A percentile compares a stretch with the other conserved stretches of the same genome.
phyloP scores from a whole-genome alignment of 2,329 filamentous ascomycete genomes.

The Capronia americana region DNA sequence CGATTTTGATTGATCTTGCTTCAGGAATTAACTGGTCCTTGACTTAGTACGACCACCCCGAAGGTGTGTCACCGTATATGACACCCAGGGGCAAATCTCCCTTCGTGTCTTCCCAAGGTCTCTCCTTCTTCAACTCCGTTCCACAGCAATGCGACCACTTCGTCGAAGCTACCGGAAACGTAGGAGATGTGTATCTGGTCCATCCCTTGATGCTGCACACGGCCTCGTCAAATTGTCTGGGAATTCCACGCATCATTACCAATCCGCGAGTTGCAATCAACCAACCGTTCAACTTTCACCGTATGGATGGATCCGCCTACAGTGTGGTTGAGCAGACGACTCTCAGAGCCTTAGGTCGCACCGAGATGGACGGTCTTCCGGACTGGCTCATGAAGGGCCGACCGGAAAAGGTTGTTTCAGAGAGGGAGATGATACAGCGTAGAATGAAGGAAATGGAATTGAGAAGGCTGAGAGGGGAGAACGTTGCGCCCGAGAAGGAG shows the following conservation, averaged over 20 bases:
- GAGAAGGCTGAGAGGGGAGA: background rate
- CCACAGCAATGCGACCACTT: background rate
- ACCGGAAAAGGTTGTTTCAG: background rate
- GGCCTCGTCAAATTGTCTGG: slow-evolving; percentile 56
- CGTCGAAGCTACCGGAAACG: background rate
- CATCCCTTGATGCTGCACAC: slow-evolving; percentile 64
- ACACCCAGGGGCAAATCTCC: slow-evolving; percentile 36
- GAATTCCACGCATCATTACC: slow-evolving; percentile 60
- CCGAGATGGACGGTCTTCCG: background rate
- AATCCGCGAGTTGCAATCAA: slow-evolving; percentile 61
- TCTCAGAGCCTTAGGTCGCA: background rate
- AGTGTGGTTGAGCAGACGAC: background rate
- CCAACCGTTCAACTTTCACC: slow-evolving; percentile 36
- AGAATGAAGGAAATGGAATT: background rate
- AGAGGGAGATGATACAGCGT: background rate
- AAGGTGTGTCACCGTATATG: slow-evolving; percentile 70
- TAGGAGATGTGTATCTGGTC: slow-evolving; percentile 48
- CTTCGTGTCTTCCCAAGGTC: too few species aligned
- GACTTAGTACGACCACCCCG: slow-evolving; percentile 58
- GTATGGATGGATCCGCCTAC: background rate
- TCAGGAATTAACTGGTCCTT: too few species aligned
- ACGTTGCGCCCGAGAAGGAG: background rate
- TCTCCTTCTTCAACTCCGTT: background rate
- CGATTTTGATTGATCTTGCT: too few species aligned
- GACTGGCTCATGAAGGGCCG: background rate